Conservation (phyloP, 176 grass and related monocot genomes). For the Eragrostis nindensis region DNA sequence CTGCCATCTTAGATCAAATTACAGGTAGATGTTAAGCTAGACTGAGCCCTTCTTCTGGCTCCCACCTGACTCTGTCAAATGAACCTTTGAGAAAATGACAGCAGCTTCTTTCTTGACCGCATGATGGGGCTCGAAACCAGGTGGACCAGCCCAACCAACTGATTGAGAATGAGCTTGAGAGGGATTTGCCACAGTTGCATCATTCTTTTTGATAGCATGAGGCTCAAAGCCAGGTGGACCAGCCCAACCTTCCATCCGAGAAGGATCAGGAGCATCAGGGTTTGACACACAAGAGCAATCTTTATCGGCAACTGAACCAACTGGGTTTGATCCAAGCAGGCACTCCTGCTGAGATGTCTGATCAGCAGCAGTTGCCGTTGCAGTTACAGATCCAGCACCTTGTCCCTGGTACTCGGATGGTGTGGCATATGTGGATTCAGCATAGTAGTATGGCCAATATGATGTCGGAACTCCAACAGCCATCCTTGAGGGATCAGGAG, state of each 20-base stretch:
- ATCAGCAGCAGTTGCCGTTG: slow-evolving; percentile 13
- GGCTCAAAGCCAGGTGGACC: slow-evolving; percentile 51
- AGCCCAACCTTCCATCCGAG: slow-evolving; percentile 36
- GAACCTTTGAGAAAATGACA: slow-evolving; percentile 36
- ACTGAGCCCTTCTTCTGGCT: background rate
- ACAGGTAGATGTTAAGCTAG: slow-evolving; percentile 15
- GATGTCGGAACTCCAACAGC: slow-evolving; percentile 45
- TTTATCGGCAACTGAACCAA: slow-evolving; percentile 21
- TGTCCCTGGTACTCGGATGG: slow-evolving; percentile 2
- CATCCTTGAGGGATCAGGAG: slow-evolving; percentile 13
- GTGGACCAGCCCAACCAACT: slow-evolving; percentile 45
- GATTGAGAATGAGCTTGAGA: slow-evolving; percentile 29
- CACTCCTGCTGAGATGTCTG: slow-evolving; percentile 37
- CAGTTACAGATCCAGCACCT: background rate
- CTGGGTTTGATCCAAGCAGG: slow-evolving; percentile 3
- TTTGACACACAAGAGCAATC: slow-evolving; percentile 29
- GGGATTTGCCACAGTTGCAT: background rate
- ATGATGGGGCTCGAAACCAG: slow-evolving; percentile 42
- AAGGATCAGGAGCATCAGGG: slow-evolving; percentile 16
- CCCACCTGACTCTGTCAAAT: slow-evolving; percentile 15
- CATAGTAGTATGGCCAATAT: slow-evolving; percentile 28
- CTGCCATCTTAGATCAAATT: slow-evolving; percentile 10
- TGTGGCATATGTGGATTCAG: slow-evolving; percentile 14
- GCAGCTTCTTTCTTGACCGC: slow-evolving; percentile 22
- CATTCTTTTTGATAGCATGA: slow-evolving; percentile 13